Base-by-base conservation (phyloP, 1,284 basidiomycete species). In the Trichosporon coremiiforme region DNA sequence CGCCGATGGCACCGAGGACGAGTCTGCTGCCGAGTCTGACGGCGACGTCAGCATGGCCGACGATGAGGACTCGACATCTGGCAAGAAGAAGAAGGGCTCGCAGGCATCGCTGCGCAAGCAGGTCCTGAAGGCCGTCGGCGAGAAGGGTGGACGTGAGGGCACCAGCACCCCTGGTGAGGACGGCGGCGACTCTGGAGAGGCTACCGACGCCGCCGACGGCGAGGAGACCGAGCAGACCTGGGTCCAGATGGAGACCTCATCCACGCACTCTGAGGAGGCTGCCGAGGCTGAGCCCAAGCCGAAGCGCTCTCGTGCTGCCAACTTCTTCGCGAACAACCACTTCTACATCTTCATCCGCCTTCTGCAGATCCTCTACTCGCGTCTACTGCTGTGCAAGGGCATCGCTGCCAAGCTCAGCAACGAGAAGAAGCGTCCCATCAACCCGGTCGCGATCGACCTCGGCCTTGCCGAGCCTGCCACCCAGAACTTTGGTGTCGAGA, bases 241-340 rank as follows among this genome's bases (percentile, higher is more conserved):
- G 57, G 57, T 62, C 4, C 57, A 62, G 29, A 62, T 62, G 76
- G 57, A 62, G 57, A 62, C 80, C 7, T 71, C 75, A 4, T 79
- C 80, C 17, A 79, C 78, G 1, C 79, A 81, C 64, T 78, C 80
- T 2, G 80, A 79, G 25, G 79, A 79, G 8, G 78, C 83, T 2
- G 77, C 81, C 12, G 79, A 83, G 70, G 82, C 83, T 9, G 82
- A 81, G 17, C 35, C 64, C n/a, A 73, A 75, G 64, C 53, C 66
- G 55, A 74, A 74, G 65, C 65, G 75, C 3, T 73, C 65, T n/a
- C 76, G 82, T 22, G 82, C 82, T 66, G 84, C 82, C 71, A 87
- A 86, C 41, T 94, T 98, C 84, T 98, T 97, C 84, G 89, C 89
- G 75, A 96, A 98, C 84, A 94, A 93, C 70, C 91, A 93, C 55